Base-by-base conservation (phyloP, 2,329 filamentous ascomycete genomes). In the Apiospora koreana region DNA sequence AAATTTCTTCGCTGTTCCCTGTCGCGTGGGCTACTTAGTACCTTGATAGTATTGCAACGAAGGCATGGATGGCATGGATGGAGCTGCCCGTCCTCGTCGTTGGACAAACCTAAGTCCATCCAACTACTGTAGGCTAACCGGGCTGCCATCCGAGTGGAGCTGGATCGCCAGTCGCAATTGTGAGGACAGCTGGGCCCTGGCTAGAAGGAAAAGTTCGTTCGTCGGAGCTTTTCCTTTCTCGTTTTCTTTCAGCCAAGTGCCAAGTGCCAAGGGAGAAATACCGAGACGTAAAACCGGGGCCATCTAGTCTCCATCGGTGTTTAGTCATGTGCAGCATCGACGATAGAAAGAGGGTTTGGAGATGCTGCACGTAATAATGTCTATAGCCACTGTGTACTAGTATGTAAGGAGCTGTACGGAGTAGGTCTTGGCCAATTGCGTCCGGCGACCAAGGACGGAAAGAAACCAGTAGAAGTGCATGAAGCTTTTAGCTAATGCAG, bases 351-450 rank as follows among this genome's bases (percentile, higher is more conserved):
- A 58, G 31, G 28, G 16, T 58, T 38, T 62, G 18, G 50, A 35
- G 31, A 38, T n/a, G 35, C 54, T 62, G 54, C 38, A 62, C 54
- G 54, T 62, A 62, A 62, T 38, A n/a, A 35, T 62, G 54, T 38
- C 54, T 38, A 38, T 9, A 38, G 50, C 21, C 50, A 35, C 28
- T 35, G 9, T 35, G 28, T n/a, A n/a, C 2, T 62, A 8, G 54
- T 62, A 62, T 62, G 54, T 62, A 62, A 62, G 21, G 54, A 38
- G 31, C 50, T 62, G 54, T 38, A n/a, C n/a, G n/a, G n/a, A n/a
- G n/a, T n/a, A 62, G 18, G 18, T 38, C 12, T 38, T 58, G 50
- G 8, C 28, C 50, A 31, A 3, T 58, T 58, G 28, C 50, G 50
- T 31, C 50, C 50, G 50, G 18, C 50, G 31, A 31, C 31, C 50